Conservation (phyloP, 1,284 basidiomycete species). For the Cystobasidium slooffiae region DNA sequence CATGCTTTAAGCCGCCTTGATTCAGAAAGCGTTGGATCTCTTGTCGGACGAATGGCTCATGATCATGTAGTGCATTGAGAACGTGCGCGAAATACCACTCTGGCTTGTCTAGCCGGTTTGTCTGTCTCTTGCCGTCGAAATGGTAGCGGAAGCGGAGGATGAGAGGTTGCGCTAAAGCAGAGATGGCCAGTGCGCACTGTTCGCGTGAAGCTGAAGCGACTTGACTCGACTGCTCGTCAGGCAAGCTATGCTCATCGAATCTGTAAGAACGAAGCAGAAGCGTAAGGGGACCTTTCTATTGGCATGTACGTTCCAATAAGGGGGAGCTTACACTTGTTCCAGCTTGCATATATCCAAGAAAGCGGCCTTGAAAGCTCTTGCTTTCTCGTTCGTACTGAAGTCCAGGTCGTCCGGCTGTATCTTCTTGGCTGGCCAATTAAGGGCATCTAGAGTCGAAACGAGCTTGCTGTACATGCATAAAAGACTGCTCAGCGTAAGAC, state of each 20-base stretch:
- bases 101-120: conserved; percentile 94
- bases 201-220: conserved; percentile 26
- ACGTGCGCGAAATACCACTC: conserved; percentile 97
- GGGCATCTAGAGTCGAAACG: conserved; percentile 67
- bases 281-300: not conserved
- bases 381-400: conserved; percentile 65
- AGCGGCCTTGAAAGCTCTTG: conserved; percentile 70
- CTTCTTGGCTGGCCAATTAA: conserved; percentile 75
- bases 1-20: conserved; percentile 65
- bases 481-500: not conserved
- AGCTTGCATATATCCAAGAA: conserved; percentile 75
- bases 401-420: conserved; percentile 55
- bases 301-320: not conserved
- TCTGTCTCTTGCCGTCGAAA: conserved; percentile 82
- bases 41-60: conserved; percentile 74
- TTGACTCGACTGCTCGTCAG: conserved; percentile 60
- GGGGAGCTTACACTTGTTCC: conserved; percentile 69
- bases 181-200: conserved; percentile 72
- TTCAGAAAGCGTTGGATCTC: conserved; percentile 74
- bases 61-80: conserved; percentile 79
- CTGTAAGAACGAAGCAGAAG: not conserved
- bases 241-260: conserved; percentile 4
- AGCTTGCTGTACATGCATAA: conserved; percentile 63
- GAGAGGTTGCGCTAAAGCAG: conserved; percentile 82
- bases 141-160: conserved; percentile 91